phyloP scores from a whole-genome alignment of 495 filamentous ascomycete genomes.

The Cercophora scortea region DNA sequence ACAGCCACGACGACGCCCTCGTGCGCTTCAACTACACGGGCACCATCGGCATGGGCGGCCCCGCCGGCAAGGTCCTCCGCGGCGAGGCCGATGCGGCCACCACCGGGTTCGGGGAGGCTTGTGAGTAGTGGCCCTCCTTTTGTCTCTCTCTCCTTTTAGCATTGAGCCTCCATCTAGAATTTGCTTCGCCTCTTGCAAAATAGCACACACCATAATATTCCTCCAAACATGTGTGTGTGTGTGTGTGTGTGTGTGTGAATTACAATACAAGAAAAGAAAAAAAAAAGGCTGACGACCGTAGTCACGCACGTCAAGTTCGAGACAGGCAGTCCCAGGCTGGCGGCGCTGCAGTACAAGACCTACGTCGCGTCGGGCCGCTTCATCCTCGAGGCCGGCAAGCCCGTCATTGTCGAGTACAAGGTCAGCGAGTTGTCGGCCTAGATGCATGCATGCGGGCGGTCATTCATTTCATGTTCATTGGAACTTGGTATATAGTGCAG shows the following conservation, averaged over 20 bases:
- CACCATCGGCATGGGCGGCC: slow-evolving; percentile 29
- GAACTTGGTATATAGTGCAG: too few relatives aligned
- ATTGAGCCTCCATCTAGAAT: too few relatives aligned
- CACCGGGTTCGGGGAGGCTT: slow-evolving; percentile 49
- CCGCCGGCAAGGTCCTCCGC: slow-evolving; percentile 32
- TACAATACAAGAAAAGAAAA: neutral
- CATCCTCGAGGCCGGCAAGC: slow-evolving; percentile 44
- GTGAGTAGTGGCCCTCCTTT: slow-evolving; percentile 29
- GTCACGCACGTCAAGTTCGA: slow-evolving; percentile 49
- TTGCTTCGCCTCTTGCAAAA: too few relatives aligned
- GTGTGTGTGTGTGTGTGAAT: too few relatives aligned
- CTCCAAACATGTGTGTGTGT: neutral
- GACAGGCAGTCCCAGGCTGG: slow-evolving; percentile 43
- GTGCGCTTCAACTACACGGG: slow-evolving; percentile 47
- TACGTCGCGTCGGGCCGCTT: slow-evolving; percentile 51
- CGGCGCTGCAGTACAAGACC: slow-evolving; percentile 41
- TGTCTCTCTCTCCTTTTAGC: too few relatives aligned
- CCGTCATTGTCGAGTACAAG: slow-evolving; percentile 50
- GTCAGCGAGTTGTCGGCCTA: slow-evolving; percentile 35
- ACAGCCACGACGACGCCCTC: slow-evolving; percentile 24
- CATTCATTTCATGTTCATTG: too few relatives aligned
- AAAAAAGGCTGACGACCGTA: slow-evolving; percentile 10
- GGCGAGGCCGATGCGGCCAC: slow-evolving; percentile 39
- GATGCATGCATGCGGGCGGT: too few relatives aligned
- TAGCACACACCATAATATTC: too few relatives aligned